Evolutionary conservation across 768 basidiomycete species (phyloP).

Genomic region (Russula earlei): DNA sequence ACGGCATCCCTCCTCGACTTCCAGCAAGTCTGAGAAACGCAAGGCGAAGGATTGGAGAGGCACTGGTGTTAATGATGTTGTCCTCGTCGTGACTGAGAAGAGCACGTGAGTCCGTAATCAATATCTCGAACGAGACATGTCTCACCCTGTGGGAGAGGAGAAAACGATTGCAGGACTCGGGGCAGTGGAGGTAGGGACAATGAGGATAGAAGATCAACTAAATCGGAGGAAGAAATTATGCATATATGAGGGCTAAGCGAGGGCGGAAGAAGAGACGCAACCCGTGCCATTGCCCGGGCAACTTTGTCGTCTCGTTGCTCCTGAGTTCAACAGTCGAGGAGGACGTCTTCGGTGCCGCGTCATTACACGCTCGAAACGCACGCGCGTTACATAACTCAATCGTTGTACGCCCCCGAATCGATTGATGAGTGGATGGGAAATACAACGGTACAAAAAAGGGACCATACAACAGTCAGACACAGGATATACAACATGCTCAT

Average conservation of each 20-base stretch:
- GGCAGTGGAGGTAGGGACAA: slow-evolving; percentile 60
- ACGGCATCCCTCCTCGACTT: slow-evolving; percentile 62
- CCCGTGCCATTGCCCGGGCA: slow-evolving; percentile 10
- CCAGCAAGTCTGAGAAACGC: slow-evolving; percentile 66
- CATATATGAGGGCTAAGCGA: slow-evolving; percentile 81
- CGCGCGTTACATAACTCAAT: slow-evolving; percentile 2
- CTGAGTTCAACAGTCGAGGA: background rate
- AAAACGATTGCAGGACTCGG: slow-evolving; percentile 74
- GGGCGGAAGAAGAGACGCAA: slow-evolving; percentile 52
- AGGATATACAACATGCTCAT: background rate
- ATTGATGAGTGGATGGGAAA: no score
- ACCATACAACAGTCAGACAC: background rate
- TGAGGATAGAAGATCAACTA: slow-evolving; percentile 46
- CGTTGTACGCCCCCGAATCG: no score
- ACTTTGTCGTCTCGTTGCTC: background rate
- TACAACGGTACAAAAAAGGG: background rate
- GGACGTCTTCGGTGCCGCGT: no score
- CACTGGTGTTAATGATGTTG: slow-evolving; percentile 60
- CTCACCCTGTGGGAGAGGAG: slow-evolving; percentile 70
- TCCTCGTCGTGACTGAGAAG: slow-evolving; percentile 63
- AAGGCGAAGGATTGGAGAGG: slow-evolving; percentile 64
- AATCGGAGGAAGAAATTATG: slow-evolving; percentile 61
- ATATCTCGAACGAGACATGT: background rate
- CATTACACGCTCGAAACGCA: no score
- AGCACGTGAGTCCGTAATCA: slow-evolving; percentile 1